phyloP scores from a whole-genome alignment of 441 rosid genomes.

The Gossypium gossypioides region DNA sequence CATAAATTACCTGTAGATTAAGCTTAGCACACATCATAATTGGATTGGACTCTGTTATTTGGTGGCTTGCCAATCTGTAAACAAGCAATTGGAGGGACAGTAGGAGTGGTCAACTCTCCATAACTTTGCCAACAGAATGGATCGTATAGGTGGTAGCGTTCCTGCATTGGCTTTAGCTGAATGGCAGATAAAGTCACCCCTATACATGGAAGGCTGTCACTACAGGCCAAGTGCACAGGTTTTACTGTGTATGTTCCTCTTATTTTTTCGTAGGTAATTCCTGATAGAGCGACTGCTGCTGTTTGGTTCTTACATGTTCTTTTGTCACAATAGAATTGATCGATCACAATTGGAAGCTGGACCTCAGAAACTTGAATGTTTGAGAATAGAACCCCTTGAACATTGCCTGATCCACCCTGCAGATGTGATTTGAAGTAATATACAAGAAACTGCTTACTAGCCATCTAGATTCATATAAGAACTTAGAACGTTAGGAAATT shows the following conservation, averaged over 20 bases:
- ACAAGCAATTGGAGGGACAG: conserved; percentile 66
- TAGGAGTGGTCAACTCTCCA: conserved; percentile 67
- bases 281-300: conserved; percentile 75
- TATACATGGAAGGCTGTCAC: conserved; percentile 70
- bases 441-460: conserved; percentile 6
- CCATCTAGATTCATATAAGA: conserved; percentile 8
- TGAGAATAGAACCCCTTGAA: conserved; percentile 70
- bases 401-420: conserved; percentile 94
- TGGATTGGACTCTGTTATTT: conserved; percentile 44
- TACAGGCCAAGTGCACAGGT: conserved; percentile 84
- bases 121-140: conserved; percentile 85
- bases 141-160: conserved; percentile 45
- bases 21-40: conserved; percentile 51
- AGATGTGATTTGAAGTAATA: conserved; percentile 17
- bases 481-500: background rate
- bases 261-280: conserved; percentile 66
- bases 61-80: conserved; percentile 73
- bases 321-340: conserved; percentile 88
- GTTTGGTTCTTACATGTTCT: conserved; percentile 69
- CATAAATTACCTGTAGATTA: conserved; percentile 16
- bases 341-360: conserved; percentile 78
- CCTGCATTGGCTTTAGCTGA: conserved; percentile 58
- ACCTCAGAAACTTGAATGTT: conserved; percentile 87
- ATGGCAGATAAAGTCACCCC: conserved; percentile 55
- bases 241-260: conserved; percentile 82